Conservation (phyloP, 2,329 filamentous ascomycete species). For the Alternaria rosae region DNA sequence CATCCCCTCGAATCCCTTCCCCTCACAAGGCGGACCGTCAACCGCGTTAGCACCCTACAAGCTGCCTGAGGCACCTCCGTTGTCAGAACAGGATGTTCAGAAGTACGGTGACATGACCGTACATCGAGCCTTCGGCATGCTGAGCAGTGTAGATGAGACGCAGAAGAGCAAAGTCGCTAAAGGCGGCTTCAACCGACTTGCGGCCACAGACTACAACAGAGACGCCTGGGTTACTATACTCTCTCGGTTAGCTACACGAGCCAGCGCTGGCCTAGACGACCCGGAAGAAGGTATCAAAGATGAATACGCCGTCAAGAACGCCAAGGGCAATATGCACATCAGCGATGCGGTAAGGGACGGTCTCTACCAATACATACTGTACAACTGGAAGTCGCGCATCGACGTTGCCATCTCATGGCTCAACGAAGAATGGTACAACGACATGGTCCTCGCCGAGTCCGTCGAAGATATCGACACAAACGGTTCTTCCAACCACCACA, state of each 20-base stretch:
- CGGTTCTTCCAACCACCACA: slow-evolving; percentile 56
- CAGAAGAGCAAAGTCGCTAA: slow-evolving; percentile 59
- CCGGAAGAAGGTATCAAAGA: slow-evolving; percentile 69
- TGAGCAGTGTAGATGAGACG: slow-evolving; percentile 74
- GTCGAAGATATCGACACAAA: slow-evolving; percentile 30
- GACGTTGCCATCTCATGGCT: slow-evolving; percentile 93
- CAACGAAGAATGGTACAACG: slow-evolving; percentile 98
- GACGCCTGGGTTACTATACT: slow-evolving; percentile 93
- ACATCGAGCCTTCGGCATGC: slow-evolving; percentile 77
- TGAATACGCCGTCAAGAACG: slow-evolving; percentile 55
- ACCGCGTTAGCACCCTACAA: slow-evolving; percentile 73
- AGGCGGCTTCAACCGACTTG: slow-evolving; percentile 81
- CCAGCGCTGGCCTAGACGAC: slow-evolving; percentile 73
- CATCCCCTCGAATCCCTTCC: slow-evolving; percentile 65
- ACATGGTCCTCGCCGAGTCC: slow-evolving; percentile 65
- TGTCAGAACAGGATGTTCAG: slow-evolving; percentile 75
- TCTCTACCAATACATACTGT: slow-evolving; percentile 84
- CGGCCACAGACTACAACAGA: slow-evolving; percentile 81
- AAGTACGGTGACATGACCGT: slow-evolving; percentile 78
- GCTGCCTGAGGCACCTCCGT: slow-evolving; percentile 75
- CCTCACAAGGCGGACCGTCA: slow-evolving; percentile 49
- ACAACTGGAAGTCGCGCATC: slow-evolving; percentile 89
- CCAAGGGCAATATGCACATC: slow-evolving; percentile 56
- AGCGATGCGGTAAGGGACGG: slow-evolving; percentile 78
- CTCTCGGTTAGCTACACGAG: slow-evolving; percentile 82